Conservation (phyloP, 441 rosid genomes). For the Gossypium davidsonii region DNA sequence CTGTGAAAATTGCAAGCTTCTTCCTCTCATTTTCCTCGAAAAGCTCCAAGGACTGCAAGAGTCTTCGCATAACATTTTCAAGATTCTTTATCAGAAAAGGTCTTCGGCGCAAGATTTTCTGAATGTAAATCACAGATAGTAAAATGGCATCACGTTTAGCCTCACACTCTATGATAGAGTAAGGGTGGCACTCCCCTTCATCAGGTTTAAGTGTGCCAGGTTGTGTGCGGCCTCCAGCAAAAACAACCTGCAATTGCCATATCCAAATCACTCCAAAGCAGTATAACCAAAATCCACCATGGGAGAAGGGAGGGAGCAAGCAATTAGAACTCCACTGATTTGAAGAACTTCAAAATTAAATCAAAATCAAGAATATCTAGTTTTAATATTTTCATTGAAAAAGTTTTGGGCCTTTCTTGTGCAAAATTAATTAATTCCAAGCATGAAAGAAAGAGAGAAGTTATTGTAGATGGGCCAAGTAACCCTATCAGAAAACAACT, state of each 20-base stretch:
- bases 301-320: not conserved
- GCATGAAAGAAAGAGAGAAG: too few species aligned
- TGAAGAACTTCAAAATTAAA: not conserved
- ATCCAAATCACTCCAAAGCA: not conserved
- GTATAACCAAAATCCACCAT: not conserved
- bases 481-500: not conserved
- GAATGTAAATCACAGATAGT: conserved; percentile 81
- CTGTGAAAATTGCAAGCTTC: conserved; percentile 95
- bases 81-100: conserved; percentile 95
- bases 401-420: not conserved
- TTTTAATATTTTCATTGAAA: not conserved
- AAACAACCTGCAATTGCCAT: conserved; percentile 55
- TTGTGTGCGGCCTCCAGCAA: conserved; percentile 97
- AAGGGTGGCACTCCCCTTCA: conserved; percentile 92
- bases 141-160: conserved; percentile 73
- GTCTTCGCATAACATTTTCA: conserved; percentile 87
- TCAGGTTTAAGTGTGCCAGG: conserved; percentile 95
- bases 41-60: conserved; percentile 93
- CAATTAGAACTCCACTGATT: not conserved
- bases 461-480: not conserved
- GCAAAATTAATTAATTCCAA: not conserved
- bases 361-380: not conserved
- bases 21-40: conserved; percentile 96
- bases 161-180: conserved; percentile 84
- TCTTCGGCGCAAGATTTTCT: conserved; percentile 78